phyloP scores from a whole-genome alignment of 2,329 filamentous ascomycete genomes.

The Fusarium sterilihyphosum region DNA sequence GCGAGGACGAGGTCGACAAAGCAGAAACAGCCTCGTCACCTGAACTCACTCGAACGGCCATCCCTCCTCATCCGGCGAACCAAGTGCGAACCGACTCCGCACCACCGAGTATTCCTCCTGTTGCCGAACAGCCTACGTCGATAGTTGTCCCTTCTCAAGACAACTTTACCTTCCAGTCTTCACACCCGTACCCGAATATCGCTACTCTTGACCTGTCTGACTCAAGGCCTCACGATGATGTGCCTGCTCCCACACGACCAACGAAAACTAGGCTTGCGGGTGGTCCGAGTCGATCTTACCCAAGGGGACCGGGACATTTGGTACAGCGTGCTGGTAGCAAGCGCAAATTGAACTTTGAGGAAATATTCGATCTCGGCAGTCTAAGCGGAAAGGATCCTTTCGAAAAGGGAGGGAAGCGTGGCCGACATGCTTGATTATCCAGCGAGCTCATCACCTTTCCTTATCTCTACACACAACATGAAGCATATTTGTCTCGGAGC shows the following conservation, averaged over 20 bases:
- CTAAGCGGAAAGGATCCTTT: slow-evolving; percentile 71
- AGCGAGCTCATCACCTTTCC: neutral
- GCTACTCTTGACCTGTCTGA: slow-evolving; percentile 70
- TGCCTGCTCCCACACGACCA: slow-evolving; percentile 41
- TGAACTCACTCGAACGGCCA: slow-evolving; percentile 61
- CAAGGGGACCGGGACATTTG: slow-evolving; percentile 54
- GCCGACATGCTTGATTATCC: slow-evolving; percentile 54
- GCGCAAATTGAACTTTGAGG: slow-evolving; percentile 76
- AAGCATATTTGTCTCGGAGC: slow-evolving; percentile 32
- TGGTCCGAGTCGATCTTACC: slow-evolving; percentile 36
- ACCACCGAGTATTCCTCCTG: slow-evolving; percentile 40
- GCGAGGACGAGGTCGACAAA: slow-evolving; percentile 76
- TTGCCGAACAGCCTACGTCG: slow-evolving; percentile 47
- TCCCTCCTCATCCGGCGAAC: slow-evolving; percentile 48
- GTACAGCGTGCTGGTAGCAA: slow-evolving; percentile 76
- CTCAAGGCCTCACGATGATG: slow-evolving; percentile 53
- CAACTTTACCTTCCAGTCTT: slow-evolving; percentile 75
- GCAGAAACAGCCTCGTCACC: slow-evolving; percentile 69
- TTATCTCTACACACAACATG: slow-evolving; percentile 14
- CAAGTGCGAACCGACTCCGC: slow-evolving; percentile 42
- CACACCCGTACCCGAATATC: slow-evolving; percentile 68
- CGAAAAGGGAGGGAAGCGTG: slow-evolving; percentile 60
- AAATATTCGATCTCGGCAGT: slow-evolving; percentile 75
- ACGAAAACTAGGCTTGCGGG: slow-evolving; percentile 45
- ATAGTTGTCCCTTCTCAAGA: slow-evolving; percentile 66